A percentile compares a stretch with the other conserved stretches of the same genome.
Conservation (phyloP, 306 rosid species). For the Rosa rugosa region DNA sequence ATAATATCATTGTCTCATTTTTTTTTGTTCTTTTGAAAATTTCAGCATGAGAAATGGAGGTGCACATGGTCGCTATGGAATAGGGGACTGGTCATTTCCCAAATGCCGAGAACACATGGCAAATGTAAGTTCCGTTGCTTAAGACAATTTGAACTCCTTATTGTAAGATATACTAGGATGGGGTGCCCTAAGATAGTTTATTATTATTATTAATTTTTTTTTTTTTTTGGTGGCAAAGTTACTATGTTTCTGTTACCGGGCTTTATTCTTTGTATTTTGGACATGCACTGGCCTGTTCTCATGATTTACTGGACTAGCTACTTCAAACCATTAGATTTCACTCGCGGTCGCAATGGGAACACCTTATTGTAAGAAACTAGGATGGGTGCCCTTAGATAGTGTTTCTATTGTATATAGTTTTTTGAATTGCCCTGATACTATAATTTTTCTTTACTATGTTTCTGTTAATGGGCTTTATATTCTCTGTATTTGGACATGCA, state of each 20-base stretch:
- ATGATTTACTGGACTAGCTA: no score
- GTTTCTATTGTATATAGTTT: not conserved
- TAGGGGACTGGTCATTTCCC: slow-evolving; percentile 74
- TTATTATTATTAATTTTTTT: no score
- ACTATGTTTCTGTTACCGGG: not conserved
- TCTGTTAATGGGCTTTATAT: not conserved
- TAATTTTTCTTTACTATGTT: no score
- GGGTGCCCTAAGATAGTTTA: not conserved
- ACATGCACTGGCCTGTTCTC: no score
- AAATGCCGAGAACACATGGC: slow-evolving; percentile 79
- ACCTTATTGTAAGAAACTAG: not conserved
- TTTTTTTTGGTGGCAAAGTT: not conserved
- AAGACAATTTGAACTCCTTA: not conserved
- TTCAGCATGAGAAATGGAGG: slow-evolving; percentile 79
- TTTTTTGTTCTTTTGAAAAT: slow-evolving; percentile 8
- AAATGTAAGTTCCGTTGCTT: slow-evolving; percentile 49
- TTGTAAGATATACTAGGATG: not conserved
- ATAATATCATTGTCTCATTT: not conserved
- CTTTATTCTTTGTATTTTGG: no score
- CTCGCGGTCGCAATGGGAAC: no score
- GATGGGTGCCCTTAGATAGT: no score
- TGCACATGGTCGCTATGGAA: slow-evolving; percentile 87
- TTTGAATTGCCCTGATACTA: not conserved
- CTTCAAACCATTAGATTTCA: no score
- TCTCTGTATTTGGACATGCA: not conserved